Conservation (phyloP, 2,329 filamentous ascomycete genomes). For the Aspergillus quadrilineatus region DNA sequence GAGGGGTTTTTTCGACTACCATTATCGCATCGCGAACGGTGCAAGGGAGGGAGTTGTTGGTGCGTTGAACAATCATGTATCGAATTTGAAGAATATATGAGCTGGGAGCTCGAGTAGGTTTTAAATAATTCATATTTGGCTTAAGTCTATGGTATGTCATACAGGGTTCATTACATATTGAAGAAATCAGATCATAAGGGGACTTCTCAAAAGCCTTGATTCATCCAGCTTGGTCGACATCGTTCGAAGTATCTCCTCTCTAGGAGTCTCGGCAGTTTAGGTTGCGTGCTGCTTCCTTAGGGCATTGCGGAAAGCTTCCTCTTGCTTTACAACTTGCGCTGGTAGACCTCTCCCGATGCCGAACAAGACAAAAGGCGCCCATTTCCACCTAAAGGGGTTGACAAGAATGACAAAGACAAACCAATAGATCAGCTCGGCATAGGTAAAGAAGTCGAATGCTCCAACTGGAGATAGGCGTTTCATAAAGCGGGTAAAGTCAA, state of each 20-base stretch:
- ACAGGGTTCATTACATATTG: conserved; percentile 5
- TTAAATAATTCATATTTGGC: neutral
- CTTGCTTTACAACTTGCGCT: no score
- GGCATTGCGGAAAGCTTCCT: conserved; percentile 8
- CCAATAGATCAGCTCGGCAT: conserved; percentile 81
- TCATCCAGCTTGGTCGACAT: neutral
- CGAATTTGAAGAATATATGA: conserved; percentile 12
- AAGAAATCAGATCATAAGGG: neutral
- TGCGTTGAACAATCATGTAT: conserved; percentile 24
- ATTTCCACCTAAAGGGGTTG: conserved; percentile 89
- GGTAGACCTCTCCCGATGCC: conserved; percentile 42
- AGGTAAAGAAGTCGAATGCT: conserved; percentile 88
- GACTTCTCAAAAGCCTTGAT: neutral
- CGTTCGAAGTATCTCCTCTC: neutral
- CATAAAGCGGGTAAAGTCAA: conserved; percentile 74
- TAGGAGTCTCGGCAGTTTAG: neutral
- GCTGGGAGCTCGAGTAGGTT: neutral
- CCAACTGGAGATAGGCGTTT: conserved; percentile 69
- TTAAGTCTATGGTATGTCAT: neutral
- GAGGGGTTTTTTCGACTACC: conserved; percentile 28
- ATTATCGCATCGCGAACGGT: conserved; percentile 9
- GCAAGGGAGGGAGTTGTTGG: conserved; percentile 25
- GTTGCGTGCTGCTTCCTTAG: conserved; percentile 26
- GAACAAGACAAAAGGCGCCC: conserved; percentile 78
- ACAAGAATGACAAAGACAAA: conserved; percentile 74